phyloP scores from a whole-genome alignment of 345 rosid species.

The Boechera retrofracta region DNA sequence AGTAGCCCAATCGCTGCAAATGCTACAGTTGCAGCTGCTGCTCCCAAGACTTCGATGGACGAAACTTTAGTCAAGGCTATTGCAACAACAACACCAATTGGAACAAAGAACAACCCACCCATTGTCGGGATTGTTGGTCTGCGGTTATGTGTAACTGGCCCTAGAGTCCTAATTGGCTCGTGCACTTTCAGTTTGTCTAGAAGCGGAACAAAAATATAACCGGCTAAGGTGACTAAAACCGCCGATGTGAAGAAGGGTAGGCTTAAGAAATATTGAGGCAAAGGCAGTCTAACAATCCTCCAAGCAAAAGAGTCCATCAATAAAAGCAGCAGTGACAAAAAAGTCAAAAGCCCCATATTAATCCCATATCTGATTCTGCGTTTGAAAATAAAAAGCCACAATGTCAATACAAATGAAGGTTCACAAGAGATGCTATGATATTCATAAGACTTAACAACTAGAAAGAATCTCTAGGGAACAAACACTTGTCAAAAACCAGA shows the following conservation, averaged over 20 bases:
- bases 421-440: neutral
- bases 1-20: slow-evolving; percentile 75
- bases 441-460: slow-evolving; percentile 13
- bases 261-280: slow-evolving; percentile 69
- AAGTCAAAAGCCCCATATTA: slow-evolving; percentile 66
- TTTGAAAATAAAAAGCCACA: neutral
- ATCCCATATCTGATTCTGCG: slow-evolving; percentile 79
- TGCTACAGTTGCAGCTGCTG: slow-evolving; percentile 66
- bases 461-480: neutral
- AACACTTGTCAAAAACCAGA: neutral
- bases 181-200: slow-evolving; percentile 62
- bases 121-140: slow-evolving; percentile 74
- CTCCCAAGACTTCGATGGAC: slow-evolving; percentile 74
- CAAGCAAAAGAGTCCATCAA: slow-evolving; percentile 85
- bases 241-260: slow-evolving; percentile 71
- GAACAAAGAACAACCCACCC: slow-evolving; percentile 88
- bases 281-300: slow-evolving; percentile 89
- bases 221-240: slow-evolving; percentile 58
- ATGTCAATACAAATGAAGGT: slow-evolving; percentile 28
- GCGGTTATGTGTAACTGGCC: slow-evolving; percentile 49
- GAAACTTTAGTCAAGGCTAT: slow-evolving; percentile 57
- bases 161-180: slow-evolving; percentile 53
- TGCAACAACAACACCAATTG: slow-evolving; percentile 76
- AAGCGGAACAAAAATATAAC: slow-evolving; percentile 76
- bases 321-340: slow-evolving; percentile 60